Evolutionary conservation across 768 basidiomycete genomes (phyloP).

Genomic region (Vararia minispora): DNA sequence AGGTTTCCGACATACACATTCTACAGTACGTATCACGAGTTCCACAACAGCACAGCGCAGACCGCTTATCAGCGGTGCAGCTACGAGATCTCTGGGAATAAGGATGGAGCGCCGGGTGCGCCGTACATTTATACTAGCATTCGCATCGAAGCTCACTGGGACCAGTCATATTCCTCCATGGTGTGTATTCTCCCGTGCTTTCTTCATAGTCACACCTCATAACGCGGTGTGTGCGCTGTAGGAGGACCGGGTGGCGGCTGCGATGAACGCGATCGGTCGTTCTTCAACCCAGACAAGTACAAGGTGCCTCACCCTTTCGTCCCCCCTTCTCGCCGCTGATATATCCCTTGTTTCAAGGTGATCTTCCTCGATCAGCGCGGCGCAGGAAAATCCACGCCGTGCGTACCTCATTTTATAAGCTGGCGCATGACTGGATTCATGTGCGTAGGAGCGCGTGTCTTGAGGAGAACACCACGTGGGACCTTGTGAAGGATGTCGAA

Average conservation of each 20-base stretch:
- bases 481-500: slow-evolving; percentile 86
- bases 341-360: slow-evolving; percentile 34
- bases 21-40: slow-evolving; percentile 7
- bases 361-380: slow-evolving; percentile 88
- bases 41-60: neutral
- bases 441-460: slow-evolving; percentile 52
- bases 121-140: neutral
- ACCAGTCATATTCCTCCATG: slow-evolving; percentile 14
- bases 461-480: slow-evolving; percentile 91
- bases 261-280: slow-evolving; percentile 54
- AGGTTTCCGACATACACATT: slow-evolving; percentile 13
- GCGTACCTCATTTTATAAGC: slow-evolving; percentile 18
- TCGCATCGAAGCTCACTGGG: neutral
- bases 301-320: slow-evolving; percentile 33
- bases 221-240: slow-evolving; percentile 13
- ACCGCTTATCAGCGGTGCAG: slow-evolving; percentile 1
- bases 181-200: slow-evolving; percentile 1
- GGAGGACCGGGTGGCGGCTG: slow-evolving; percentile 78
- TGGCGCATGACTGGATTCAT: slow-evolving; percentile 5
- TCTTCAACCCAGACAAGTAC: slow-evolving; percentile 81
- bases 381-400: slow-evolving; percentile 79
- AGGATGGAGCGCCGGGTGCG: slow-evolving; percentile 11
- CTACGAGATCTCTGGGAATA: slow-evolving; percentile 14
- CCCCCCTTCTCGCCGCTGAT: neutral
- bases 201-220: neutral